A percentile compares a stretch with the other conserved stretches of the same genome.
These are phyloP conservation scores for Hordeum vulgare DNA, from an alignment of 176 grass and related monocot genomes.

Conservation along the genomic window MorexV3_pseudomolecules_assembly NC_058522.1:47982565-47983064, in stretches of 20 bases:
- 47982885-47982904: slow-evolving; percentile 16
- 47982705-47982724: neutral
- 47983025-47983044: neutral
- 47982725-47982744: neutral
- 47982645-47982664: neutral
- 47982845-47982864: neutral
- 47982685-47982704: neutral
- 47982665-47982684: neutral
- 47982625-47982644: neutral
- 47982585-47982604: neutral
- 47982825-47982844: neutral
- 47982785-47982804: slow-evolving; percentile 15
- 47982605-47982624: neutral
- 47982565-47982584: neutral
- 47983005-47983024: neutral
- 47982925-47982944: slow-evolving; percentile 4
- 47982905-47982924: slow-evolving; percentile 14
- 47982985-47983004: neutral
- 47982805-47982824: slow-evolving; percentile 4
- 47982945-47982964: neutral
- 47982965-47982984: neutral
- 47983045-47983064: neutral
- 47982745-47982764: neutral
- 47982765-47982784: slow-evolving; percentile 4
- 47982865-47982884: neutral